Base-by-base conservation (phyloP, 2,329 filamentous ascomycete genomes). In the Dendrostoma leiphaemia region DNA sequence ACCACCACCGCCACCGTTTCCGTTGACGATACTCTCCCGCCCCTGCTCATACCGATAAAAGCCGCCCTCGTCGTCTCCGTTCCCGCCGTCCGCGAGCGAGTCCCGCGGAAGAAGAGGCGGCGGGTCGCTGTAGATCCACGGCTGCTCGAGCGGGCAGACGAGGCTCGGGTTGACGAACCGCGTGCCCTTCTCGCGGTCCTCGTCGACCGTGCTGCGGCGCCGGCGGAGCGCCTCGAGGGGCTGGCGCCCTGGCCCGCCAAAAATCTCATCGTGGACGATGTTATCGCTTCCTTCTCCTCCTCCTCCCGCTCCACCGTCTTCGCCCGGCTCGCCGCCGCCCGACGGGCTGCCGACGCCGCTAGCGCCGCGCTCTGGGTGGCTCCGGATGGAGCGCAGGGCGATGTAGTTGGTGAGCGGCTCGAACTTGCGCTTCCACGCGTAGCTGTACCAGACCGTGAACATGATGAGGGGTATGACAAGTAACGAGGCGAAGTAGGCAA, bases 381-480 rank as follows among this genome's bases (percentile, higher is more conserved):
- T 78, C 60, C 86, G 83, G 56, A 99, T 90, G 63, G 91, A 96
- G 59, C 90, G 83, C 41, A 99, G 75, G 26, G 95, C 91, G 67
- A 99, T 97, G 67, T 94, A 97, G 62, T 85, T 88, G 70, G 92
- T 96, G 56, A 99, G 74, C 0, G 94, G 93, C 64, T 91, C 89
- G 64, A 94, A 99, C 1, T 88, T 89, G 41, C 82, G 80, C 40
- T 83, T 80, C 67, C 90, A 97, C 61, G 90, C 89, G 69, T 90
- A 89, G 60, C 83, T 88, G 67, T 95, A 96, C 92, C 93, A 97
- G 15, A 96, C 75, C 0, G 93, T 97, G 29, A 84, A 83, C 9
- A 86, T 75, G 4, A 96, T 75, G 3, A 99, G 78, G 4, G 94
- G 95, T 0, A 88, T 69, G 19, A 97, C 79, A 28, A 92, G 75